Base-by-base conservation (phyloP, 441 rosid species). In the Daphne laureola region DNA sequence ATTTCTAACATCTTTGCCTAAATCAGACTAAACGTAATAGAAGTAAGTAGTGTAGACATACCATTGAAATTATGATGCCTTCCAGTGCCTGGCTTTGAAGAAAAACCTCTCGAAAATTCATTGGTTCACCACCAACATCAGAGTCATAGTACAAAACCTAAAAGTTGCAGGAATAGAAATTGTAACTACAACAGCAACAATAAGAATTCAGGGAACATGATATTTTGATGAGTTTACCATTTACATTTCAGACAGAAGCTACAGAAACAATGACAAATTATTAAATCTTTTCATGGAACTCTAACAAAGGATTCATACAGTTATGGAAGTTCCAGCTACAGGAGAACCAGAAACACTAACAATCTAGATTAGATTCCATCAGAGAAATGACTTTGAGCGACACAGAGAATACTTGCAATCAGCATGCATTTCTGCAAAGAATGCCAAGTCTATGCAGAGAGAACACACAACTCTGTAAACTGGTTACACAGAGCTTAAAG, bases 41-140 rank as follows among this genome's bases (percentile, higher is more conserved):
- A 21, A 42, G 23, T 59, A 21, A 42, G 23, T 59, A 51, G 27
- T 49, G 16, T 8, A 23, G 38, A 59, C 74, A 23, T 78, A 90
- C 99, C 97, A 85, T 87, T 55, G 97, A 85, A 67, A 89, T 59
- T 17, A 77, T 76, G 57, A 93, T 85, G 67, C 89, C 95, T 74
- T 93, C 99, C 73, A 93, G 70, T 56, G 97, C 99, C 72, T 93
- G 99, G 74, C 99, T 90, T 71, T 69, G 95, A 47, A 93, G 91
- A 65, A 93, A 93, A 70, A 93, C 90, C 72, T 87, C 93, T 47
- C 82, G 90, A 64, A 93, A 93, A 53, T 70, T 87, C 75, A 93
- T 69, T 15, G 95, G 97, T 55, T 72, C 81, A 35, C 93, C 97
- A 47, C 87, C 97, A 58, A 81, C 64, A 63, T 85, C 99, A 51